Percentiles rank a stretch among this genome's conserved stretches.
phyloP scores from a whole-genome alignment of 495 filamentous ascomycete genomes.

The Penicillium paradoxum region DNA sequence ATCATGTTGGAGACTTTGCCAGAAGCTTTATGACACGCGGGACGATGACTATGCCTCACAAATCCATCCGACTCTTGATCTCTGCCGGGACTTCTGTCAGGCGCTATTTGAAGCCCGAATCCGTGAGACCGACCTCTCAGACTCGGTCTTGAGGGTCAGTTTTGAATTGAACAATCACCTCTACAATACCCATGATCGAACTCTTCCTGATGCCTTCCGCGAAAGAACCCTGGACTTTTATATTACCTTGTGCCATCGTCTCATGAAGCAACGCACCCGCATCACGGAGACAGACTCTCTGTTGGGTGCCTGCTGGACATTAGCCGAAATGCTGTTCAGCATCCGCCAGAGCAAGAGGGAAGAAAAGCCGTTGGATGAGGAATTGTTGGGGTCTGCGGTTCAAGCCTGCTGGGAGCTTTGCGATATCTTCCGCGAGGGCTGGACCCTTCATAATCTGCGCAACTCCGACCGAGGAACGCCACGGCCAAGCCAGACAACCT shows the following conservation, averaged over 20 bases:
- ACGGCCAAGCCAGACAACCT: slow-evolving; percentile 70
- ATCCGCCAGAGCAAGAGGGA: slow-evolving; percentile 78
- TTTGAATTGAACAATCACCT: slow-evolving; percentile 94
- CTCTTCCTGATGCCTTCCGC: slow-evolving; percentile 79
- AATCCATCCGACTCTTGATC: slow-evolving; percentile 71
- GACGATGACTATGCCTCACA: slow-evolving; percentile 68
- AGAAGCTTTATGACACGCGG: slow-evolving; percentile 75
- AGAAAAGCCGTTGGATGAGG: slow-evolving; percentile 68
- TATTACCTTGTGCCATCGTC: slow-evolving; percentile 82
- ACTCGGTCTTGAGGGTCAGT: slow-evolving; percentile 84
- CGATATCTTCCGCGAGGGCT: slow-evolving; percentile 89
- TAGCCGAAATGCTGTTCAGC: slow-evolving; percentile 93
- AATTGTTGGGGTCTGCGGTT: slow-evolving; percentile 77
- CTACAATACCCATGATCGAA: slow-evolving; percentile 84
- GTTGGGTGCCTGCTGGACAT: slow-evolving; percentile 79
- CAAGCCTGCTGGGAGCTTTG: slow-evolving; percentile 95
- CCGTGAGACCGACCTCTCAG: slow-evolving; percentile 66
- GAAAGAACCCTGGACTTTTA: slow-evolving; percentile 92
- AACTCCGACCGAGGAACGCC: slow-evolving; percentile 85
- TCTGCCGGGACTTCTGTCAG: slow-evolving; percentile 90
- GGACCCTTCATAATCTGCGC: slow-evolving; percentile 81
- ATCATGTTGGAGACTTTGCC: slow-evolving; percentile 86
- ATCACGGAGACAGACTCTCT: slow-evolving; percentile 74
- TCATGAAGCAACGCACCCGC: slow-evolving; percentile 86
- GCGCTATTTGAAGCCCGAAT: slow-evolving; percentile 78